Conservation (phyloP, 441 rosid species). For the Capsella rubella region DNA sequence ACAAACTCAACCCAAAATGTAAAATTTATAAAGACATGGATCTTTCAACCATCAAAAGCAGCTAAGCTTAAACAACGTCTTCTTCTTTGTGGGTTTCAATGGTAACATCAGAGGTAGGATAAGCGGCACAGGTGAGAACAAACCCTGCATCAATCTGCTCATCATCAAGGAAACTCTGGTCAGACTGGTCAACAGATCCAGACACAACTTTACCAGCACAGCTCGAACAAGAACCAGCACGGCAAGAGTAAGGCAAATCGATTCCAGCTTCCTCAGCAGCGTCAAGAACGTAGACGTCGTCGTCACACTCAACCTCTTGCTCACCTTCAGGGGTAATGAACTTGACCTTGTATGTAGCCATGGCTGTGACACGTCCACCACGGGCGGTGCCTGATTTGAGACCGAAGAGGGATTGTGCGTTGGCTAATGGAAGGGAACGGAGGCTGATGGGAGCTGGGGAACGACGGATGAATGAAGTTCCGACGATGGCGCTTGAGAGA, state of each 20-base stretch:
- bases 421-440: slow-evolving; percentile 56
- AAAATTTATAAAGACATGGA: slow-evolving; percentile 14
- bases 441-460: slow-evolving; percentile 53
- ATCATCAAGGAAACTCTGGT: slow-evolving; percentile 83
- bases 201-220: slow-evolving; percentile 70
- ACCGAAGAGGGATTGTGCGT: slow-evolving; percentile 64
- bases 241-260: slow-evolving; percentile 93
- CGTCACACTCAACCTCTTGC: slow-evolving; percentile 57
- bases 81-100: slow-evolving; percentile 96
- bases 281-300: slow-evolving; percentile 71
- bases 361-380: slow-evolving; percentile 64
- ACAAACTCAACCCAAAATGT: slow-evolving; percentile 38
- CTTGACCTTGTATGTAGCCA: slow-evolving; percentile 81
- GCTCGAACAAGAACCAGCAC: slow-evolving; percentile 93
- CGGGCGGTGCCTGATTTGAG: slow-evolving; percentile 53
- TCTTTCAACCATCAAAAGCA: slow-evolving; percentile 20
- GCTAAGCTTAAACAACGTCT: slow-evolving; percentile 49
- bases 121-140: slow-evolving; percentile 90
- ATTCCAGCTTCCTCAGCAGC: slow-evolving; percentile 68
- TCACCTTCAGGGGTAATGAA: slow-evolving; percentile 76
- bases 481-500: slow-evolving; percentile 66
- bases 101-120: slow-evolving; percentile 58
- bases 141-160: slow-evolving; percentile 68
- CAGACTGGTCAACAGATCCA: slow-evolving; percentile 80
- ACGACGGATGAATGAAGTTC: slow-evolving; percentile 64